Percentiles rank a stretch among this genome's conserved stretches.
These are phyloP conservation scores for Eucalyptus globulus DNA, from an alignment of 345 rosid genomes.

Conservation along the genomic window DNA sequence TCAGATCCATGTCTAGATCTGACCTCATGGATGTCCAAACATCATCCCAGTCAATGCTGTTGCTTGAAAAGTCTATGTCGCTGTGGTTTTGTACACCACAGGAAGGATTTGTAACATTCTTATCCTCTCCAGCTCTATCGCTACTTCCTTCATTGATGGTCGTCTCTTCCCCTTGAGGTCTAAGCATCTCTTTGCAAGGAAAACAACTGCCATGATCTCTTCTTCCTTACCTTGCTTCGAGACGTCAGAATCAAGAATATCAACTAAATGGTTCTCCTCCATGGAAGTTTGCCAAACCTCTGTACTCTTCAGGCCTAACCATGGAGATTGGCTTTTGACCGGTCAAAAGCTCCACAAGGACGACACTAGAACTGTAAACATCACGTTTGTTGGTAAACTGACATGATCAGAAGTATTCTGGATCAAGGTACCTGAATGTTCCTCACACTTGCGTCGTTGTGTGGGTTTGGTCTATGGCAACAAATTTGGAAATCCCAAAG, in stretches of 20 bases:
- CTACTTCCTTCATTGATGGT: constrained; percentile 7
- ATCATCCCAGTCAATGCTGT: not conserved
- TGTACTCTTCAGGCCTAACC: not conserved
- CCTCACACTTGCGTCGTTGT: not conserved
- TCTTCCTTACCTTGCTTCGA: not conserved
- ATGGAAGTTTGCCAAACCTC: not conserved
- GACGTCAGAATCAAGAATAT: not conserved
- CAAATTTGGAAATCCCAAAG: constrained; percentile 2
- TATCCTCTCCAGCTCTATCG: not conserved
- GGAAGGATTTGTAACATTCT: not conserved
- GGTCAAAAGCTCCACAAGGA: constrained; percentile 1
- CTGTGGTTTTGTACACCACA: no score
- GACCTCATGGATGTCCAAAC: not conserved
- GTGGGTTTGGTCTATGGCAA: constrained; percentile 1
- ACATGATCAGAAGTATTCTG: constrained; percentile 6
- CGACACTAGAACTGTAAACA: constrained; percentile 10
- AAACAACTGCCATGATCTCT: not conserved
- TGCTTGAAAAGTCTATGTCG: no score
- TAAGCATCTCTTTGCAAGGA: constrained; percentile 1
- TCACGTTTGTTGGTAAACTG: constrained; percentile 12
- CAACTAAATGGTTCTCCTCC: not conserved
- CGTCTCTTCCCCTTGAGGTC: not conserved
- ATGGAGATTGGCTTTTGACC: not conserved
- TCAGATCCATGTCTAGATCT: not conserved
- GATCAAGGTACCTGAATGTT: constrained; percentile 6